Conservation (phyloP, 192 early-diverging fungal genomes). For the Coemansia asiatica region DNA sequence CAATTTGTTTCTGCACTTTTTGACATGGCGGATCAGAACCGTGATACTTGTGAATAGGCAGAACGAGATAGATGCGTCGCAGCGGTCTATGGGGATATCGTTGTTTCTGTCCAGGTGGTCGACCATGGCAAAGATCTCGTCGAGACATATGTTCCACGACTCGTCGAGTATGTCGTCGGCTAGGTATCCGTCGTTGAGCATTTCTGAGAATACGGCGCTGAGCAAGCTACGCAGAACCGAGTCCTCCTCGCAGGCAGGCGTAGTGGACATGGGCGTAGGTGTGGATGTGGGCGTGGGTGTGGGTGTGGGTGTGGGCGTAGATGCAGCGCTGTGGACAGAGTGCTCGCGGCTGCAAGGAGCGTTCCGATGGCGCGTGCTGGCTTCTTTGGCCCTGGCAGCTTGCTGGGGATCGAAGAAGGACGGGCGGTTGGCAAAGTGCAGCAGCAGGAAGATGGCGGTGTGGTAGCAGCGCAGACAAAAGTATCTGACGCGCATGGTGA, state of each 20-base stretch:
- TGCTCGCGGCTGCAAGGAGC: background rate
- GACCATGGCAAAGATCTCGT: slow-evolving; percentile 27
- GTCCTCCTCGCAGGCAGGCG: slow-evolving; percentile 26
- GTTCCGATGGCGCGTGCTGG: background rate
- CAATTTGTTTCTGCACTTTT: slow-evolving; percentile 25
- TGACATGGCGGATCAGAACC: slow-evolving; percentile 43
- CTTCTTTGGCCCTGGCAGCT: background rate
- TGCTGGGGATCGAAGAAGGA: slow-evolving; percentile 30
- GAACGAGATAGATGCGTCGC: slow-evolving; percentile 38
- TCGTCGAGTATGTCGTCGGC: slow-evolving; percentile 43
- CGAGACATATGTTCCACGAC: slow-evolving; percentile 42
- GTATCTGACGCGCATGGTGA: slow-evolving; percentile 43
- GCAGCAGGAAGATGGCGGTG: slow-evolving; percentile 25
- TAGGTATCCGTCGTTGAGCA: slow-evolving; percentile 46
- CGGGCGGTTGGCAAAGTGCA: slow-evolving; percentile 48
- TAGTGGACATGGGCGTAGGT: background rate
- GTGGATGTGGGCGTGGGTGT: background rate
- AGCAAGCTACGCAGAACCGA: slow-evolving; percentile 35
- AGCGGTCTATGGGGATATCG: slow-evolving; percentile 51
- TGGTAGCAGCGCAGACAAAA: slow-evolving; percentile 48
- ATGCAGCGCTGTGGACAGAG: background rate
- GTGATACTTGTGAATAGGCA: slow-evolving; percentile 44
- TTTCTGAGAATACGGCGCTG: slow-evolving; percentile 31
- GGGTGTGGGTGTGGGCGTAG: background rate
- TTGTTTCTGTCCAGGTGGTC: slow-evolving; percentile 42